Evolutionary conservation across 2,329 filamentous ascomycete species (phyloP), one percentile per base, ranked within the genome.

Genomic region (Clonostachys byssicola): DNA sequence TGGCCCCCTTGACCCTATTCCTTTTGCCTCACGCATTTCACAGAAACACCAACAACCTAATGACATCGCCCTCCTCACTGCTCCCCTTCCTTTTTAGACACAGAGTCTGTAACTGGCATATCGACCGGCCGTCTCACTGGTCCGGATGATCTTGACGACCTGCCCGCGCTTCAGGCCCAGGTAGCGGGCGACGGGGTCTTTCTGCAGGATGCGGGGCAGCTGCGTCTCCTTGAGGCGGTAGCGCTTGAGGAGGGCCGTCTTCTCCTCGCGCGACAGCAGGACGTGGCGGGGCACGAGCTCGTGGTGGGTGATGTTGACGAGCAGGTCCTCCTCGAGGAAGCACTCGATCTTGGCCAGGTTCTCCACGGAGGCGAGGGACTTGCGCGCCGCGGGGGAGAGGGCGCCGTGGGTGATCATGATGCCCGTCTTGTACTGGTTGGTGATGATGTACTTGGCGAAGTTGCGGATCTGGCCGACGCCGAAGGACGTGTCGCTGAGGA

Each of bases 221-320:
- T 99, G 94, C 10, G 90, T 96, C 78, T 99, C 94, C 82, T 96
- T 97, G 67, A 99, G 72, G 43, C 94, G 83, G 71, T 99, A 99
- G 52, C 94, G 79, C 71, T 91, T 84, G 51, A 99, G 77, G 60
- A 99, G 73, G 36, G 88, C 86, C 42, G 73, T 72, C 80, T 96
- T 96, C 76, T 99, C 94, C 60, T 95, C 90, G 42, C 84, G 80
- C 60, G 89, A 95, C 48, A 99, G 81, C 51, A 97, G 72, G 36
- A 97, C 85, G 64, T 99, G 94, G 65, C 88, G 91, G 41, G 94
- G 94, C 33, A 99, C 94, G 47, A 99, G 80, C 71, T 97, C 92
- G 73, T 99, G 94, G 67, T 92, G 89, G 50, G 92, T 97, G 68
- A 99, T 97, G 72, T 99, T 99, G 69, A 99, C 92, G 50, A 97